Evolutionary conservation across 1,139 yeast genomes (phyloP), one percentile per base, ranked within the genome.

Genomic region (Suhomyces bokatorum): DNA sequence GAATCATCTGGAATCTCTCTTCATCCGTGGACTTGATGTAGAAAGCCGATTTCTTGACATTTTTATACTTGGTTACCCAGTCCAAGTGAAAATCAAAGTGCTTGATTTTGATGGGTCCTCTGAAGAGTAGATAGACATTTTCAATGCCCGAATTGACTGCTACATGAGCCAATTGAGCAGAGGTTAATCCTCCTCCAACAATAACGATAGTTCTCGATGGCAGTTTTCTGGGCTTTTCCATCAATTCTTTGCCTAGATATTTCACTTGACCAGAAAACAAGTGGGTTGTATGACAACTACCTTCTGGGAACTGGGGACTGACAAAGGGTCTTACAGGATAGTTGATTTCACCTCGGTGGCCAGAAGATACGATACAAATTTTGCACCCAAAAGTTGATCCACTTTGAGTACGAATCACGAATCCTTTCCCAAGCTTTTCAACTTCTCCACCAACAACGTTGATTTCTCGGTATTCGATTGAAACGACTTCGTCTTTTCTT

Each of bases 11-110:
- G 32, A 54, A 57, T 35, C 78, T 52, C 46, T 73, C 78, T 42
- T 67, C 67, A 46, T 75, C 78, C 0, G 74, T 66, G 33, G 73
- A 78, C 45, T 62, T 59, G 50, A 72, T 67, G 57, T 73, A 74
- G 40, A 75, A 74, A 1, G 73, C 67, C 1, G 76, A 69, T 41
- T 59, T 70, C 49, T 69, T 70, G 26, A 70, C 70, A 43, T 70
- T 71, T 49, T 69, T 69, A 52, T 73, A 75, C 50, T 75, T 75
- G 15, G 80, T 71, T n/a, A 75, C 79, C 80, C 80, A 75, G 47
- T 75, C 80, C 38, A 75, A 58, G 50, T 74, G 78, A 53, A 75
- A 75, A 49, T 75, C 80, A 56, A 75, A 75, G 50, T 75, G 80
- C 53, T 75, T 75, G 38, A 75, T 67, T 49, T 73, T 75, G 37